Evolutionary conservation across 768 basidiomycete species (phyloP).

Genomic region (Rhodotorula taiwanensis): DNA sequence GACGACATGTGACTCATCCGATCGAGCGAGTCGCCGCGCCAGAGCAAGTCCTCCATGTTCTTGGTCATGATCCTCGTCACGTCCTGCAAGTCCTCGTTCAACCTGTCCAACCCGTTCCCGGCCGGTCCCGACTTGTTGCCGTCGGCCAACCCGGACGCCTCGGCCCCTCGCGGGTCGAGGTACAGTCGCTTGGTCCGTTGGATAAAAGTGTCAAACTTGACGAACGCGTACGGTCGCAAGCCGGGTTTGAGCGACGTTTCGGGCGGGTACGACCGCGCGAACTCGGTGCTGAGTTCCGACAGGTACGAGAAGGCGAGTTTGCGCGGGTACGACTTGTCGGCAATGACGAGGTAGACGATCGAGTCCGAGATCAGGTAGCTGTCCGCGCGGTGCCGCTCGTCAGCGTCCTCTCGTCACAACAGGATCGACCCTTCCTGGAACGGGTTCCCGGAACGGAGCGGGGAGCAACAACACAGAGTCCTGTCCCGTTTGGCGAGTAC

Average conservation of each 20-base stretch:
- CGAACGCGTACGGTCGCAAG: constrained; percentile 96
- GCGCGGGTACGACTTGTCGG: constrained; percentile 73
- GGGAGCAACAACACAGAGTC: too few species aligned
- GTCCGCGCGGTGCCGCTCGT: constrained; percentile 2
- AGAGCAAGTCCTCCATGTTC: constrained; percentile 98
- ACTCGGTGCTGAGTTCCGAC: constrained; percentile 94
- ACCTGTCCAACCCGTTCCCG: constrained; percentile 64
- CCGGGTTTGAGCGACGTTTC: constrained; percentile 62
- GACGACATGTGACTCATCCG: constrained; percentile 96
- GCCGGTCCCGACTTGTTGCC: constrained; percentile 29
- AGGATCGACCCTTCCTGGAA: too few species aligned
- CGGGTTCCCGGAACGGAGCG: too few species aligned
- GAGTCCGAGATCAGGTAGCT: constrained; percentile 93
- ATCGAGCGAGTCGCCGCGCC: constrained; percentile 96
- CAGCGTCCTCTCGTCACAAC: too few species aligned
- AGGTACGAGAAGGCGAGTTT: constrained; percentile 97
- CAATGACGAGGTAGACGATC: constrained; percentile 89
- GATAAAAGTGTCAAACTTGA: constrained; percentile 99
- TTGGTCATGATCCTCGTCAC: constrained; percentile 99
- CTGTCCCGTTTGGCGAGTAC: too few species aligned
- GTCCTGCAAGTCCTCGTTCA: constrained; percentile 95
- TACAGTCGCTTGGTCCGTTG: constrained; percentile 93
- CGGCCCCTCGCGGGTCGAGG: constrained; percentile 78
- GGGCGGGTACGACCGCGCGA: constrained; percentile 80
- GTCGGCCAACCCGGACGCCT: constrained; percentile 53